A percentile compares a stretch with the other conserved stretches of the same genome.
These are phyloP conservation scores for Bimuria novae-zelandiae DNA, from an alignment of 2,329 filamentous ascomycete genomes.

Conservation along the genomic window DNA sequence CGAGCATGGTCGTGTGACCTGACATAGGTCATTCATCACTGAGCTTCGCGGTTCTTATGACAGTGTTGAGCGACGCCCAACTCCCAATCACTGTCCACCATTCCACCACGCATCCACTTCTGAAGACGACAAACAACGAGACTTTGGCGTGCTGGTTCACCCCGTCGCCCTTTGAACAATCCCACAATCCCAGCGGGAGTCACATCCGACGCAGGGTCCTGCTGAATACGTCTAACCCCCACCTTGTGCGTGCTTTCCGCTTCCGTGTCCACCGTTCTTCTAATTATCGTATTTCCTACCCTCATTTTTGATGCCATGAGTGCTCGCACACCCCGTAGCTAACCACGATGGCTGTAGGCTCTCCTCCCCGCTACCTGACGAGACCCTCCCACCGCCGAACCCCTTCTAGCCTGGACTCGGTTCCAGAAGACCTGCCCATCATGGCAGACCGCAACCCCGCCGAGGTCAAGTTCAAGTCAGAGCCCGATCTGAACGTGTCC, in stretches of 20 bases:
- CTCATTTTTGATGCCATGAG: slow-evolving; percentile 11
- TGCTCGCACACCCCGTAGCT: slow-evolving; percentile 22
- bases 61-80: background rate
- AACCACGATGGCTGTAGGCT: slow-evolving; percentile 39
- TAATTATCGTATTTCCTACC: background rate
- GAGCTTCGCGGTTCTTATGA: background rate
- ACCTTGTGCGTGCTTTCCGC: slow-evolving; percentile 5
- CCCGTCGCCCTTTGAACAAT: too few species aligned
- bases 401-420: slow-evolving; percentile 34
- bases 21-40: background rate
- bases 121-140: slow-evolving; percentile 2
- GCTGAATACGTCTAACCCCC: slow-evolving; percentile 8
- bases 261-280: background rate
- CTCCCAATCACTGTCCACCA: slow-evolving; percentile 13
- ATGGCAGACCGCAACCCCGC: slow-evolving; percentile 32
- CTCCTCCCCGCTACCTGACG: slow-evolving; percentile 29
- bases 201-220: slow-evolving; percentile 2
- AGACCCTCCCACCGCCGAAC: slow-evolving; percentile 34
- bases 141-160: too few species aligned
- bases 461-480: slow-evolving; percentile 31
- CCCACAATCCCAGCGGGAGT: background rate
- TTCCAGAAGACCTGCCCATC: slow-evolving; percentile 35
- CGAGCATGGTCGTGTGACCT: background rate
- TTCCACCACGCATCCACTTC: slow-evolving; percentile 10
- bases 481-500: slow-evolving; percentile 38